phyloP scores from a whole-genome alignment of 441 rosid genomes.

The Syzygium malaccense region DNA sequence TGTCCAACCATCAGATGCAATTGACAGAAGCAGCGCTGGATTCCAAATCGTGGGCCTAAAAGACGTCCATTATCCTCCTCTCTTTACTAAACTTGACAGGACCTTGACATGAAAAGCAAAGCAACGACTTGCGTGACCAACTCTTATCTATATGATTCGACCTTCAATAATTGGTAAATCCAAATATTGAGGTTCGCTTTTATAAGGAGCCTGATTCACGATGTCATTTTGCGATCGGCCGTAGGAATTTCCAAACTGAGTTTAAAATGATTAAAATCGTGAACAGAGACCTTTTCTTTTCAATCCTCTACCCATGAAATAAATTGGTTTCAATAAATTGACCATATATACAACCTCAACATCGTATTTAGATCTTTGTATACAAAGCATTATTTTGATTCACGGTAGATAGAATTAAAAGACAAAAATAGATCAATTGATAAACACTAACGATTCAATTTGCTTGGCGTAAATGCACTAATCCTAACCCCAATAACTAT shows the following conservation, averaged over 20 bases:
- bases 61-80: neutral
- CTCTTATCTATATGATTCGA: neutral
- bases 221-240: neutral
- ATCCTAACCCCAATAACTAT: neutral
- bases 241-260: neutral
- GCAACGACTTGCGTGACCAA: fast-evolving
- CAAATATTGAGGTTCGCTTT: neutral
- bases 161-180: neutral
- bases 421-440: neutral
- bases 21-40: neutral
- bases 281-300: neutral
- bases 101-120: neutral
- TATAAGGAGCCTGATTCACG: neutral
- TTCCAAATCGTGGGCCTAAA: neutral
- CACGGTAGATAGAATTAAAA: neutral
- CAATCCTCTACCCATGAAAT: neutral
- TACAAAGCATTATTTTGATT: neutral
- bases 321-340: neutral
- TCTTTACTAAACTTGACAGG: neutral
- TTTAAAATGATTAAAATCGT: neutral
- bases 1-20: neutral
- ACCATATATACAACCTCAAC: neutral
- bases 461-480: neutral
- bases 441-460: neutral
- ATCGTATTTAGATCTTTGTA: neutral